Evolutionary conservation across 495 filamentous ascomycete genomes (phyloP).

Genomic region (Penicillium maclennaniae): DNA sequence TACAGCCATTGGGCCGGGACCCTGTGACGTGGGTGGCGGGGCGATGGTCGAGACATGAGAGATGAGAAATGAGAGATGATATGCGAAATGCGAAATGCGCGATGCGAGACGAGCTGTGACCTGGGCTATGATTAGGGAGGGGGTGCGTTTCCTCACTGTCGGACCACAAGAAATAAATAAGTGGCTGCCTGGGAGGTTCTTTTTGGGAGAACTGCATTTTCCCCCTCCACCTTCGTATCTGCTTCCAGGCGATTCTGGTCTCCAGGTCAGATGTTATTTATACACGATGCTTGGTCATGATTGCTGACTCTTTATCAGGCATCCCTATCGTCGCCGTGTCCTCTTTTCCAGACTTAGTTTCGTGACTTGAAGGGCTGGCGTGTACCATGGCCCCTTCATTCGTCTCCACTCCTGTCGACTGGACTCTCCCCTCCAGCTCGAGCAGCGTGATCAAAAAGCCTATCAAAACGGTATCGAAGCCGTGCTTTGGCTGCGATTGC

Average conservation of each 20-base stretch:
- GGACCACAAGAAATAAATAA: background rate
- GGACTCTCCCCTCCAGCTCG: conserved; percentile 33
- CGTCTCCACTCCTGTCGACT: conserved; percentile 25
- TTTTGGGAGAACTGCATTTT: no score
- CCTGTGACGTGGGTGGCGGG: background rate
- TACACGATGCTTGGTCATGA: background rate
- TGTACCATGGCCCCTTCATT: conserved; percentile 16
- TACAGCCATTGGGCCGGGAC: background rate
- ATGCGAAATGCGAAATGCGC: background rate
- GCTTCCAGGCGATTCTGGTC: background rate
- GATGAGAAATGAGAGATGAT: no score
- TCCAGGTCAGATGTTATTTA: background rate
- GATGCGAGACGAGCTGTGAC: background rate
- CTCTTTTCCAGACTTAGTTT: background rate
- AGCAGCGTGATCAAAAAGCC: conserved; percentile 37
- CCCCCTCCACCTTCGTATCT: no score
- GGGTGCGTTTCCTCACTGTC: background rate
- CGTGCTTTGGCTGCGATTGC: conserved; percentile 45
- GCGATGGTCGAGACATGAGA: no score
- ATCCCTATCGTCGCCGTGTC: background rate
- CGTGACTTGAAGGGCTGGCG: background rate
- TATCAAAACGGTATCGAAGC: conserved; percentile 42
- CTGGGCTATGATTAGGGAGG: no score
- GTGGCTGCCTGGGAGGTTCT: background rate
- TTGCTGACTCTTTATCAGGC: conserved; percentile 1